A percentile compares a stretch with the other conserved stretches of the same genome.
phyloP scores from a whole-genome alignment of 345 rosid species.

The Hibiscus syriacus region DNA sequence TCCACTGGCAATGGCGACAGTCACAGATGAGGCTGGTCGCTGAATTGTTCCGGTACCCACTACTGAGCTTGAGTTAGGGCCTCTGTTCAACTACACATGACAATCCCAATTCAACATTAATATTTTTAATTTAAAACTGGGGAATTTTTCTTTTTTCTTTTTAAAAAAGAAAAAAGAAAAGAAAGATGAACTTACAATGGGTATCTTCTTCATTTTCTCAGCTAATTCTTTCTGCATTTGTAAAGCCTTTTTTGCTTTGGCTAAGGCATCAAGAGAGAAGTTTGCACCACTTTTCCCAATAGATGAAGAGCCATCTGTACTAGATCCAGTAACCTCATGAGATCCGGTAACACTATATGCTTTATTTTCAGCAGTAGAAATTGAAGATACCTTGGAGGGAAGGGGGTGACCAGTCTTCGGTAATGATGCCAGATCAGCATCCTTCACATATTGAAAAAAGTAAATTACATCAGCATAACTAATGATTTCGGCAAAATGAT shows the following conservation, averaged over 20 bases:
- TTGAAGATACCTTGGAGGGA: conserved; percentile 91
- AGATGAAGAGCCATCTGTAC: conserved; percentile 94
- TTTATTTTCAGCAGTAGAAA: conserved; percentile 96
- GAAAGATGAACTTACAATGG: conserved; percentile 36
- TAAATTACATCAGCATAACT: conserved; percentile 1
- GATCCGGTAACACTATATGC: conserved; percentile 97
- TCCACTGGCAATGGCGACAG: conserved; percentile 16
- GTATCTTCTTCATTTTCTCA: conserved; percentile 61
- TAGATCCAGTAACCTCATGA: conserved; percentile 99
- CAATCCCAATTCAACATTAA: neutral
- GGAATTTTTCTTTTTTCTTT: neutral
- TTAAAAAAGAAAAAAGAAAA: neutral
- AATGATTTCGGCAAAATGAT: neutral
- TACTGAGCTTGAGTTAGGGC: conserved; percentile 31
- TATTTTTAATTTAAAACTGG: neutral
- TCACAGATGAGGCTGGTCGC: conserved; percentile 19
- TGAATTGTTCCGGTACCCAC: conserved; percentile 16
- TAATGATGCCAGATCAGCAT: conserved; percentile 29
- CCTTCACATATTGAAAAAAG: conserved; percentile 33
- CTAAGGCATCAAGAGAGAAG: conserved; percentile 78
- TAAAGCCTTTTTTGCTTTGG: conserved; percentile 82
- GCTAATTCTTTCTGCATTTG: conserved; percentile 63
- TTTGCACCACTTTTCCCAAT: conserved; percentile 79
- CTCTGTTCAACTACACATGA: conserved; percentile 41
- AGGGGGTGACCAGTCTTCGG: conserved; percentile 28